These are phyloP conservation scores for Starmera pachycereana DNA, from an alignment of 805 yeast species.

Conservation along the genomic window DNA sequence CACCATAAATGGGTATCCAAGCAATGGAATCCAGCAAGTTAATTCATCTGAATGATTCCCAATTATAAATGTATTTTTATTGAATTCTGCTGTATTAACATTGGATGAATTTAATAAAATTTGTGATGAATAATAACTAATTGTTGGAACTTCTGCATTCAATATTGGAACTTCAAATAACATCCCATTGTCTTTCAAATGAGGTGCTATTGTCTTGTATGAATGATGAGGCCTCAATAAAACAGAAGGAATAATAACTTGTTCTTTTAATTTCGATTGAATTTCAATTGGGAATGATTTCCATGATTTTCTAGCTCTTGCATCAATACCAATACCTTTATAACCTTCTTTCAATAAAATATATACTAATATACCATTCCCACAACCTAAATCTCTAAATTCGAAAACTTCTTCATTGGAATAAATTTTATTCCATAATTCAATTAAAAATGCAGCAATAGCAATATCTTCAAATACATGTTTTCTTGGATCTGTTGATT, in stretches of 20 bases:
- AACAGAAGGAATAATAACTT: constrained; percentile 73
- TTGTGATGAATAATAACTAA: constrained; percentile 37
- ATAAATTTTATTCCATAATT: constrained; percentile 60
- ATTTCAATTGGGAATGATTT: constrained; percentile 56
- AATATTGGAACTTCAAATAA: constrained; percentile 35
- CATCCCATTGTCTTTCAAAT: constrained; percentile 49
- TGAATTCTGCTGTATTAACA: constrained; percentile 57
- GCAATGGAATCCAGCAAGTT: constrained; percentile 89
- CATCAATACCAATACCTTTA: constrained; percentile 79
- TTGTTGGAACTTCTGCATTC: constrained; percentile 29
- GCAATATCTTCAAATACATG: constrained; percentile 96
- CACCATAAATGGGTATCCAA: constrained; percentile 81
- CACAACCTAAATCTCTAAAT: constrained; percentile 90
- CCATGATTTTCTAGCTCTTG: constrained; percentile 87
- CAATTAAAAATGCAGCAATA: constrained; percentile 88
- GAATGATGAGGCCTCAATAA: constrained; percentile 64
- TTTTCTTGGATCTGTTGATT: constrained; percentile 87
- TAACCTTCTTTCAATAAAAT: constrained; percentile 72
- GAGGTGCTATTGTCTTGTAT: constrained; percentile 40
- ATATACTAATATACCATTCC: constrained; percentile 80
- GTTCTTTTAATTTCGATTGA: constrained; percentile 51
- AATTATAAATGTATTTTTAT: constrained; percentile 65
- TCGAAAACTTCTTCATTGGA: constrained; percentile 31
- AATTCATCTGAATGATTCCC: constrained; percentile 95
- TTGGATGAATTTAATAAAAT: constrained; percentile 38